Conservation (phyloP, 352 stramenopile species). For the Elongisporangium prolatum region DNA sequence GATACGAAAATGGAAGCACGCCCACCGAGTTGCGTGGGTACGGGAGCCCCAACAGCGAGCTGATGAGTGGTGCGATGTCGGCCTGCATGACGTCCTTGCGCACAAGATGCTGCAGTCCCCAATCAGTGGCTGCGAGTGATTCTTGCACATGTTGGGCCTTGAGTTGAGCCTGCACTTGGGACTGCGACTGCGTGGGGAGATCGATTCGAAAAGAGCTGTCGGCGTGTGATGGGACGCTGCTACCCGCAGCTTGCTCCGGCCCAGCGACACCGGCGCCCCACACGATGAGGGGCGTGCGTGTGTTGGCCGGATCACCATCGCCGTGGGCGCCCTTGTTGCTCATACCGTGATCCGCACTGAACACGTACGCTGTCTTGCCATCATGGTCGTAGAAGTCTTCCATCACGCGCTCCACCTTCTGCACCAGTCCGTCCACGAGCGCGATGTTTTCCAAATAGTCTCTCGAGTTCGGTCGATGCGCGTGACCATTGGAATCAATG, state of each 20-base stretch:
- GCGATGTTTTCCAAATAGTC: constrained; percentile 86
- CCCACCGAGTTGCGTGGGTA: constrained; percentile 84
- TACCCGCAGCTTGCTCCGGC: constrained; percentile 7
- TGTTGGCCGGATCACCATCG: constrained; percentile 78
- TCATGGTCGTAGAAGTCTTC: constrained; percentile 72
- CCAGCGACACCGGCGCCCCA: constrained; percentile 71
- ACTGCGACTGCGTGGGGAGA: constrained; percentile 62
- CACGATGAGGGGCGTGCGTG: constrained; percentile 68
- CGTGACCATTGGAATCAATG: constrained; percentile 85
- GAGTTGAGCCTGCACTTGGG: constrained; percentile 54
- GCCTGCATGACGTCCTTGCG: constrained; percentile 84
- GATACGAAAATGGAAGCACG: constrained; percentile 66
- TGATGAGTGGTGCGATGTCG: constrained; percentile 74
- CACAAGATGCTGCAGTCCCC: constrained; percentile 40
- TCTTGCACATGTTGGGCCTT: constrained; percentile 50
- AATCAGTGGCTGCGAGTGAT: constrained; percentile 27
- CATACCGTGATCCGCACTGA: constrained; percentile 86
- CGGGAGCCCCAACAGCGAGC: constrained; percentile 58
- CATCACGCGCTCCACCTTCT: constrained; percentile 46
- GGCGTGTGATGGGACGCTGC: background rate
- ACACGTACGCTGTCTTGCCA: constrained; percentile 68
- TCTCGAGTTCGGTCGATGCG: constrained; percentile 64
- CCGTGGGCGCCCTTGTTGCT: constrained; percentile 77
- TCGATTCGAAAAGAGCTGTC: constrained; percentile 42
- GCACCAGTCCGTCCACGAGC: constrained; percentile 72